Evolutionary conservation across 768 basidiomycete genomes (phyloP).

Genomic region (Rossbeevera mucosa): DNA sequence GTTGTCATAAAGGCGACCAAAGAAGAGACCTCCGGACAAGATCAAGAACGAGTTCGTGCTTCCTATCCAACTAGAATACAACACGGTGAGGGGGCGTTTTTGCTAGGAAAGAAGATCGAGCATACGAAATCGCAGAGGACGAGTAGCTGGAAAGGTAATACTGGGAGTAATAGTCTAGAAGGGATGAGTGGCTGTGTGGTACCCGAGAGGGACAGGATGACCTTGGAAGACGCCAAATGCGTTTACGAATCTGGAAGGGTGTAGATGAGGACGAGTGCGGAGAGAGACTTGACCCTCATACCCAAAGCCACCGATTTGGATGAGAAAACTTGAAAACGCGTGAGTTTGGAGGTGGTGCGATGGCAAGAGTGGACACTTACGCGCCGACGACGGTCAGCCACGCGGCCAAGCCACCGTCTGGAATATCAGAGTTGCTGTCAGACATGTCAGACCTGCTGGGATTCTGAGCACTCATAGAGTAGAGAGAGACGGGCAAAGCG

Average conservation of each 20-base stretch:
- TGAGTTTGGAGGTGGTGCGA: background rate
- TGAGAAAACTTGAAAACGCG: slow-evolving; percentile 25
- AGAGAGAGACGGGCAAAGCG: background rate
- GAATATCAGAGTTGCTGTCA: slow-evolving; percentile 2
- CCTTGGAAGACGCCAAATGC: slow-evolving; percentile 43
- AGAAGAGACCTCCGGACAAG: slow-evolving; percentile 41
- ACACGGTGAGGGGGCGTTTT: background rate
- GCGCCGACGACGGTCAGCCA: slow-evolving; percentile 25
- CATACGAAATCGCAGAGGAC: slow-evolving; percentile 36
- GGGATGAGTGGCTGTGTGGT: background rate
- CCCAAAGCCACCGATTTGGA: slow-evolving; percentile 38
- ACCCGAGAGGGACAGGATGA: background rate
- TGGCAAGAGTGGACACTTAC: slow-evolving; percentile 6
- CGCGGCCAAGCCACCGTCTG: slow-evolving; percentile 25
- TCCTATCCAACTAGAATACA: slow-evolving; percentile 39
- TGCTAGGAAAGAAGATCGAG: background rate
- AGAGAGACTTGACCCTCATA: slow-evolving; percentile 7
- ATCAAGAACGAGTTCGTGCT: slow-evolving; percentile 44
- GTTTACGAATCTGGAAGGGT: slow-evolving; percentile 26
- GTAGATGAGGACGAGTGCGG: background rate
- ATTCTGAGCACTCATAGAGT: slow-evolving; percentile 6
- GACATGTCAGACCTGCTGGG: background rate
- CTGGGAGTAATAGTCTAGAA: slow-evolving; percentile 36
- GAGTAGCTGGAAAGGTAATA: slow-evolving; percentile 34
- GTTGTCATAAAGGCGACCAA: slow-evolving; percentile 47